These are phyloP conservation scores for Plenodomus biglobosus DNA, from an alignment of 2,329 filamentous ascomycete genomes.

Conservation along the genomic window DNA sequence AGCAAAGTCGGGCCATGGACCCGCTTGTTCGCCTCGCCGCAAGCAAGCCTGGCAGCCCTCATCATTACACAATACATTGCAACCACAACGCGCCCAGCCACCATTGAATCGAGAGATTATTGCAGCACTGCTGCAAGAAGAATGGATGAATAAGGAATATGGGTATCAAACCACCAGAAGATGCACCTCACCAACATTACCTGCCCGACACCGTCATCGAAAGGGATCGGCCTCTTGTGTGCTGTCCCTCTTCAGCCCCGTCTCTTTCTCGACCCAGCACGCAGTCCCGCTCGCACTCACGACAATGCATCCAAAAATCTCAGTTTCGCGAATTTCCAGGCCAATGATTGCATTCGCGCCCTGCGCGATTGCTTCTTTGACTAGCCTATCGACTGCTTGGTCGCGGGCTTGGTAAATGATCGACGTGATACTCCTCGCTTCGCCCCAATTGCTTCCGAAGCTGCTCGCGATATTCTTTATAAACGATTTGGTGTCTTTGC, in stretches of 20 bases:
- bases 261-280: constrained; percentile 32
- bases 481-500: constrained; percentile 40
- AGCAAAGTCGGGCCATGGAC: background rate
- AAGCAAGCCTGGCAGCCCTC: too few species aligned
- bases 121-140: background rate
- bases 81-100: too few species aligned
- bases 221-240: constrained; percentile 19
- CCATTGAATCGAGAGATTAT: background rate
- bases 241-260: constrained; percentile 22
- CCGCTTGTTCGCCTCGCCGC: background rate
- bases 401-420: constrained; percentile 39
- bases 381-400: constrained; percentile 39
- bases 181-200: background rate
- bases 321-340: constrained; percentile 34
- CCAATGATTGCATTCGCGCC: constrained; percentile 40
- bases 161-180: background rate
- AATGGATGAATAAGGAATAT: background rate
- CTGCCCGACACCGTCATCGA: background rate
- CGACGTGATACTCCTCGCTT: constrained; percentile 35
- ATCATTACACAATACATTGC: too few species aligned
- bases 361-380: constrained; percentile 34
- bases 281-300: constrained; percentile 39
- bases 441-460: constrained; percentile 28
- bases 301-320: constrained; percentile 38
- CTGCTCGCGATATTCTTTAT: constrained; percentile 30